These are phyloP conservation scores for Lecanoromycetidae sp. DNA, from an alignment of 2,329 filamentous ascomycete species.

Conservation along the genomic window DNA sequence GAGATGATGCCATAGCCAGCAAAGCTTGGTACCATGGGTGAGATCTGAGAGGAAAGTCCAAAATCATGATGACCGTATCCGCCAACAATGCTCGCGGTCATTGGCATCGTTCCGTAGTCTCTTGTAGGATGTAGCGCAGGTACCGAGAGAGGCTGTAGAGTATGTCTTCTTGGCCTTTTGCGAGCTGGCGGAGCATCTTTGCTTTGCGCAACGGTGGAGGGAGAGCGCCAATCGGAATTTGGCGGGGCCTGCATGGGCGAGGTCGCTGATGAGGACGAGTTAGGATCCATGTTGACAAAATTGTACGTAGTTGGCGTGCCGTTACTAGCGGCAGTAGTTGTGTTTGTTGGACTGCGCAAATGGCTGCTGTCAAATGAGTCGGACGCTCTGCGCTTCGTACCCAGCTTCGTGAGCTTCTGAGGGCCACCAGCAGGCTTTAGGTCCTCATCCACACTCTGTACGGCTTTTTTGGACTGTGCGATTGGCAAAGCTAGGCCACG, in stretches of 20 bases:
- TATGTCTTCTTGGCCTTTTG: conserved; percentile 25
- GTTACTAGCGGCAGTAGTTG: neutral
- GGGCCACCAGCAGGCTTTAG: conserved; percentile 3
- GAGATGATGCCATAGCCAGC: conserved; percentile 29
- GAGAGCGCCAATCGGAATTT: conserved; percentile 14
- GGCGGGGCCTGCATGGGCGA: conserved; percentile 16
- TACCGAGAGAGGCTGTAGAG: conserved; percentile 28
- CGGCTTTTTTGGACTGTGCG: conserved; percentile 23
- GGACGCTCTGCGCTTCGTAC: conserved; percentile 10
- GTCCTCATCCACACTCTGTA: conserved; percentile 13
- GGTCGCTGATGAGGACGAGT: conserved; percentile 13
- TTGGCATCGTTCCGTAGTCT: conserved; percentile 29
- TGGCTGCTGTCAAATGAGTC: neutral
- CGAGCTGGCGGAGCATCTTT: conserved; percentile 2
- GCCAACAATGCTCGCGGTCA: conserved; percentile 34
- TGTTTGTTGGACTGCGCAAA: conserved; percentile 6
- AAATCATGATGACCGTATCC: conserved; percentile 39
- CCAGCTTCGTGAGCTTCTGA: conserved; percentile 11
- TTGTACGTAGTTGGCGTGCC: conserved; percentile 16
- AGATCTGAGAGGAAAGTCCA: conserved; percentile 36
- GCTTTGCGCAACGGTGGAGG: conserved; percentile 2
- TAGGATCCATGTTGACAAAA: conserved; percentile 20
- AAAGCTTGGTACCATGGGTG: conserved; percentile 35
- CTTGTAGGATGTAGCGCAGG: conserved; percentile 33
- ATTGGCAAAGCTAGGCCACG: conserved; percentile 69